These are phyloP conservation scores for Sonneratia caseolaris DNA, from an alignment of 345 rosid genomes.

Conservation along the genomic window DNA sequence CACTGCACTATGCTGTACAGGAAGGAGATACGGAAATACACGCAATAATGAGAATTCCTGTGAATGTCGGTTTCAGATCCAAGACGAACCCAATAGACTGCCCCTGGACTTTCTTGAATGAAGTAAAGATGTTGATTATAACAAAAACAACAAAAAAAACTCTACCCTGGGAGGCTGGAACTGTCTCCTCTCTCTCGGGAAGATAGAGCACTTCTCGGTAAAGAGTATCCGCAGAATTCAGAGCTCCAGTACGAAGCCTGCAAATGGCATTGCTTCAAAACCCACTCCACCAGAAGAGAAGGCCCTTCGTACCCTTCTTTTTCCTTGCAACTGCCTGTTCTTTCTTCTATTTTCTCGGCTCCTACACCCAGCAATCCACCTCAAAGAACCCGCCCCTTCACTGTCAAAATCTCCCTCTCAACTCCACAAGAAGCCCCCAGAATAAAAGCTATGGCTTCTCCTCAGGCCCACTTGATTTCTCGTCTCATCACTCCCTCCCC, in stretches of 20 bases:
- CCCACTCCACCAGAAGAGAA: neutral
- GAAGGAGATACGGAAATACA: no score
- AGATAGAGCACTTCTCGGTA: neutral
- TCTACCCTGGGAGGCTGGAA: no score
- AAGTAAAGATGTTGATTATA: no score
- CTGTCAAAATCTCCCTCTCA: conserved; percentile 12
- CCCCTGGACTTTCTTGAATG: no score
- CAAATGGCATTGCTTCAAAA: conserved; percentile 3
- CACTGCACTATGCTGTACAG: no score
- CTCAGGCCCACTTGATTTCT: conserved; percentile 24
- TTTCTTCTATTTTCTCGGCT: conserved; percentile 27
- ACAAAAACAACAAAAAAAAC: no score
- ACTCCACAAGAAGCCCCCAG: conserved; percentile 6
- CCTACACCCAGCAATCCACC: conserved; percentile 9
- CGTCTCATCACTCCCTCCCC: conserved; percentile 28
- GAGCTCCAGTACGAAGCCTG: neutral
- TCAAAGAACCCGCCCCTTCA: conserved; percentile 2
- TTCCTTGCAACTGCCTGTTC: conserved; percentile 13
- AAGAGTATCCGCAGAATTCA: neutral
- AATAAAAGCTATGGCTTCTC: neutral
- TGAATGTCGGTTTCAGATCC: no score
- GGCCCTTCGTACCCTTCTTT: neutral
- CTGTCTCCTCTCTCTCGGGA: no score
- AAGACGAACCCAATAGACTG: no score
- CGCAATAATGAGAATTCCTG: no score